phyloP scores from a whole-genome alignment of 1,139 yeast species.

The Neolecta irregularis region DNA sequence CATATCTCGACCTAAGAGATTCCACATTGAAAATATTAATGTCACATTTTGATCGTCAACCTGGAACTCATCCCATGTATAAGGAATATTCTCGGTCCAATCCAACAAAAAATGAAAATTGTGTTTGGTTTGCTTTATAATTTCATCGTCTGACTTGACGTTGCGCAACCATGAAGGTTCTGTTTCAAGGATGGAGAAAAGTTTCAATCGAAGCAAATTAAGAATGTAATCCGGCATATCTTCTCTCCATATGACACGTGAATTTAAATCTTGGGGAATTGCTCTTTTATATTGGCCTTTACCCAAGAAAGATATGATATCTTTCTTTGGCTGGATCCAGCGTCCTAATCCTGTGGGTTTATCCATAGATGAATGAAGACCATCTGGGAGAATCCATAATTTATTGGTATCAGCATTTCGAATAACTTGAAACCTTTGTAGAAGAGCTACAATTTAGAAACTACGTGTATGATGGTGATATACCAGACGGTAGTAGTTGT shows the following conservation, averaged over 20 bases:
- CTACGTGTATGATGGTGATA: too few relatives aligned
- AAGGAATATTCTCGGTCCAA: too few relatives aligned
- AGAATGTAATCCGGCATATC: constrained; percentile 3
- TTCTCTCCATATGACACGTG: constrained; percentile 4
- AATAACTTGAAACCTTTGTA: not conserved
- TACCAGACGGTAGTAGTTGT: constrained; percentile 2
- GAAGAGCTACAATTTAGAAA: not conserved
- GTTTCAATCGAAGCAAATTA: not conserved
- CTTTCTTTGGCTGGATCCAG: not conserved
- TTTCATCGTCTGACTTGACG: too few relatives aligned
- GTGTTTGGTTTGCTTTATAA: too few relatives aligned
- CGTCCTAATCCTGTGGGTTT: not conserved
- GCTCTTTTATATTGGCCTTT: not conserved
- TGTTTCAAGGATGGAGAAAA: too few relatives aligned
- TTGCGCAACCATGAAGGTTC: too few relatives aligned
- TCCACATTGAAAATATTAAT: too few relatives aligned
- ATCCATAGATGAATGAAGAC: not conserved
- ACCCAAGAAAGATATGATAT: not conserved
- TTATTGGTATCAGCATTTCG: constrained; percentile 1
- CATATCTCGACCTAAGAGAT: too few relatives aligned
- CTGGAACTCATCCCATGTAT: too few relatives aligned
- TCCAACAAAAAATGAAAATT: too few relatives aligned
- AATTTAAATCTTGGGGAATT: not conserved
- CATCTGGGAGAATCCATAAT: constrained; percentile 5
- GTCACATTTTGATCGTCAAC: too few relatives aligned